These are phyloP conservation scores for Prototheca wickerhamii DNA, from an alignment of 163 green algal species.

Conservation along the genomic window DNA sequence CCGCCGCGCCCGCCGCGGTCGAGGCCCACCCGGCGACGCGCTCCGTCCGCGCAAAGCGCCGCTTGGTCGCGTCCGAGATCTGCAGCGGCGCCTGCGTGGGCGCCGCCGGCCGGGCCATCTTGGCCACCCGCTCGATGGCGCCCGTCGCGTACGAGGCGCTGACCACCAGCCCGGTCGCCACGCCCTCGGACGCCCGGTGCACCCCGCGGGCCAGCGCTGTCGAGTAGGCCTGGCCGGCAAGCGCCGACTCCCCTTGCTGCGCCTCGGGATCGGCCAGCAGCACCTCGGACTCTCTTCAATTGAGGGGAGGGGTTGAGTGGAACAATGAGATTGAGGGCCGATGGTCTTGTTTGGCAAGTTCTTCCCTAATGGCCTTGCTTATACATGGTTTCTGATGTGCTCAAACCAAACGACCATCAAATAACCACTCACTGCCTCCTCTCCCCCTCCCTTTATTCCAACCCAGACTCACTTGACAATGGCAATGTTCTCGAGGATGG, in stretches of 20 bases:
- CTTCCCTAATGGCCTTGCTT: too few relatives aligned
- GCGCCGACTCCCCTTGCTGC: not conserved
- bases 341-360: too few relatives aligned
- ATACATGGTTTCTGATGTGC: too few relatives aligned
- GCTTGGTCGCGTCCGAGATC: not conserved
- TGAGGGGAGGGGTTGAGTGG: not conserved
- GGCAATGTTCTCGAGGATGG: not conserved
- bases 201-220: not conserved
- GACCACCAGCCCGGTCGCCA: not conserved
- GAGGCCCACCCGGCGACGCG: not conserved
- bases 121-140: not conserved
- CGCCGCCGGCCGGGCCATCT: not conserved
- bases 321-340: not conserved
- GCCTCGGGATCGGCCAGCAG: not conserved
- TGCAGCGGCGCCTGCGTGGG: not conserved
- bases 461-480: not conserved
- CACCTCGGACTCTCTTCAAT: not conserved
- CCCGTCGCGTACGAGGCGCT: not conserved
- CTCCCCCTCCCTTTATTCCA: too few relatives aligned
- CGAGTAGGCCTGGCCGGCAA: not conserved
- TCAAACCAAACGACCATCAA: too few relatives aligned
- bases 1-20: too few relatives aligned
- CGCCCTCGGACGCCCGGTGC: not conserved
- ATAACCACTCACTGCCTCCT: too few relatives aligned
- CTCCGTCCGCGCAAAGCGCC: not conserved